Evolutionary conservation across 2,329 filamentous ascomycete genomes (phyloP).

Genomic region (Alternaria brassicae): DNA sequence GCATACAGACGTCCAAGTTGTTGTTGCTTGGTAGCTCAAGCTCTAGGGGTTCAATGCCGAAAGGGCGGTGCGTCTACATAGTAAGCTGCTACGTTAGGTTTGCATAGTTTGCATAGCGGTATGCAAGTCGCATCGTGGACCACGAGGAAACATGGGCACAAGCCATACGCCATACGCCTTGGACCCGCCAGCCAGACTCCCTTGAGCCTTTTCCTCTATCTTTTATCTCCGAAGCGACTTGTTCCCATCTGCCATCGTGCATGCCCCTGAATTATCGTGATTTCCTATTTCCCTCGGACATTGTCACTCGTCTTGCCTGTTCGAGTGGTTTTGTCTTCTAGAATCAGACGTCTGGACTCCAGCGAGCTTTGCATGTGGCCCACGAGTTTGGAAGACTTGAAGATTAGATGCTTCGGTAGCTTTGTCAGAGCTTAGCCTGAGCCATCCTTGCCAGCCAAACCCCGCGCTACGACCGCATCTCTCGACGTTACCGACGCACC

Average conservation of each 20-base stretch:
- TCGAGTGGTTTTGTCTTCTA: background rate
- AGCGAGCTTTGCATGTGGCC: background rate
- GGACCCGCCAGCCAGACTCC: constrained; percentile 10
- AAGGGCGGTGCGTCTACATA: background rate
- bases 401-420: constrained; percentile 1
- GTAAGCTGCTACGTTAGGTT: background rate
- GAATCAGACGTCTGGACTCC: background rate
- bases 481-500: constrained; percentile 12
- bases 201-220: constrained; percentile 1
- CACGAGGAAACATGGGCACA: constrained; percentile 6
- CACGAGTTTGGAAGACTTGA: constrained; percentile 1
- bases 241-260: background rate
- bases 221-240: constrained; percentile 7
- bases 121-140: constrained; percentile 13
- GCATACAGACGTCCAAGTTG: background rate
- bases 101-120: constrained; percentile 2
- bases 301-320: background rate
- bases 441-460: constrained; percentile 22
- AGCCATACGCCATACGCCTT: constrained; percentile 9
- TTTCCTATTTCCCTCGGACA: constrained; percentile 5
- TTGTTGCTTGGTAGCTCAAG: background rate
- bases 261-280: constrained; percentile 7
- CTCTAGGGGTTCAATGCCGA: background rate
- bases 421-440: constrained; percentile 17
- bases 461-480: constrained; percentile 20